phyloP scores from a whole-genome alignment of 2,329 filamentous ascomycete species.

The Fusarium robinianum region DNA sequence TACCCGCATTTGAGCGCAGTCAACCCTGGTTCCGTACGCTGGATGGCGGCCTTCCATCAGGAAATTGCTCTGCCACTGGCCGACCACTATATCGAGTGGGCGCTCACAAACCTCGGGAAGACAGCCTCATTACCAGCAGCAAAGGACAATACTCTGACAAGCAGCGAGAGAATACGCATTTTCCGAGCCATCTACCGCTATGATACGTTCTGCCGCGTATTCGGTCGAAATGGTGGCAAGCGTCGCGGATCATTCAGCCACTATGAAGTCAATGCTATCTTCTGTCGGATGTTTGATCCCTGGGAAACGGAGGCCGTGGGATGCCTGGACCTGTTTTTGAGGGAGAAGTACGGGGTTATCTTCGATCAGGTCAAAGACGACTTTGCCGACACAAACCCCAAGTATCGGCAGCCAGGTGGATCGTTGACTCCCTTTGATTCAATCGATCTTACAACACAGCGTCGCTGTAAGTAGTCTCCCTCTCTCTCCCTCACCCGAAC shows the following conservation, averaged over 20 bases:
- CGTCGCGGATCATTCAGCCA: conserved; percentile 1
- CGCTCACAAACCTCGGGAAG: background rate
- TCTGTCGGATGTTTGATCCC: conserved; percentile 18
- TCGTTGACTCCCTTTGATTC: background rate
- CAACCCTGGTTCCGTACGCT: background rate
- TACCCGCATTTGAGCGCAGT: background rate
- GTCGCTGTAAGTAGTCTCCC: background rate
- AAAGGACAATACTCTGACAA: conserved; percentile 15
- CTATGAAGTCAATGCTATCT: conserved; percentile 11
- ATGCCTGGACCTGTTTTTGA: conserved; percentile 20
- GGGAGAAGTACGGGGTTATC: conserved; percentile 10
- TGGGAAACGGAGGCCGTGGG: conserved; percentile 24
- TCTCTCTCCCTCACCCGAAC: background rate
- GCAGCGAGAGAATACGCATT: conserved; percentile 23
- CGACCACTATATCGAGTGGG: background rate
- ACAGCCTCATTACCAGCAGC: background rate
- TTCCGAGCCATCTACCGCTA: conserved; percentile 31
- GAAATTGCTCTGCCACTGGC: background rate
- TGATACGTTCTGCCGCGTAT: conserved; percentile 20
- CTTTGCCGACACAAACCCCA: background rate
- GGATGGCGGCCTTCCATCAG: background rate
- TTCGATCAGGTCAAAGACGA: conserved; percentile 11
- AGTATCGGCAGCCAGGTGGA: background rate
- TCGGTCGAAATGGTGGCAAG: conserved; percentile 9
- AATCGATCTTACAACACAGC: background rate